A percentile compares a stretch with the other conserved stretches of the same genome.
These are phyloP conservation scores for Pyricularia pennisetigena DNA, from an alignment of 2,329 filamentous ascomycete species.

Conservation along the genomic window DNA sequence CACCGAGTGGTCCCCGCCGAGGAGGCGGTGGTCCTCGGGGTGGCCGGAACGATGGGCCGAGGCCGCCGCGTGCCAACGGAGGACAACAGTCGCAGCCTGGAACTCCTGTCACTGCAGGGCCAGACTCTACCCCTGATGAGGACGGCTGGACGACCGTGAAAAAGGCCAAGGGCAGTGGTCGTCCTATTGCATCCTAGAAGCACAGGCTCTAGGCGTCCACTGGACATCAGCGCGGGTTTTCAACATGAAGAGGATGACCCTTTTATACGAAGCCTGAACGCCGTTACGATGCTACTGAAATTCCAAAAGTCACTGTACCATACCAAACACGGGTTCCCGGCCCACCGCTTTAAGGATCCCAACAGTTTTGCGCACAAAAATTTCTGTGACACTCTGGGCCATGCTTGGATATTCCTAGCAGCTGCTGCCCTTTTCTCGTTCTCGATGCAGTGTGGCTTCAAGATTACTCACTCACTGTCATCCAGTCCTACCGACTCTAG, in stretches of 20 bases:
- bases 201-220: neutral
- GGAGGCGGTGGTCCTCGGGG: slow-evolving; percentile 32
- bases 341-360: neutral
- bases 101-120: slow-evolving; percentile 19
- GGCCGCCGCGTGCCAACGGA: slow-evolving; percentile 39
- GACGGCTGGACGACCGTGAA: slow-evolving; percentile 56
- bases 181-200: slow-evolving; percentile 4
- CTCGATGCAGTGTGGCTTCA: neutral
- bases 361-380: neutral
- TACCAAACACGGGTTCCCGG: neutral
- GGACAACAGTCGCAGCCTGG: slow-evolving; percentile 24
- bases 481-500: neutral
- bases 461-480: neutral
- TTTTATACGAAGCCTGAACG: neutral
- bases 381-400: neutral
- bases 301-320: neutral
- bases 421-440: neutral
- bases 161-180: slow-evolving; percentile 1
- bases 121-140: slow-evolving; percentile 29
- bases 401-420: neutral
- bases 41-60: slow-evolving; percentile 32
- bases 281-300: neutral
- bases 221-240: neutral
- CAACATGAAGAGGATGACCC: neutral
- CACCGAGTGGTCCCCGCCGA: slow-evolving; percentile 30